phyloP scores from a whole-genome alignment of 2,329 filamentous ascomycete genomes.

The Fusarium sp. region DNA sequence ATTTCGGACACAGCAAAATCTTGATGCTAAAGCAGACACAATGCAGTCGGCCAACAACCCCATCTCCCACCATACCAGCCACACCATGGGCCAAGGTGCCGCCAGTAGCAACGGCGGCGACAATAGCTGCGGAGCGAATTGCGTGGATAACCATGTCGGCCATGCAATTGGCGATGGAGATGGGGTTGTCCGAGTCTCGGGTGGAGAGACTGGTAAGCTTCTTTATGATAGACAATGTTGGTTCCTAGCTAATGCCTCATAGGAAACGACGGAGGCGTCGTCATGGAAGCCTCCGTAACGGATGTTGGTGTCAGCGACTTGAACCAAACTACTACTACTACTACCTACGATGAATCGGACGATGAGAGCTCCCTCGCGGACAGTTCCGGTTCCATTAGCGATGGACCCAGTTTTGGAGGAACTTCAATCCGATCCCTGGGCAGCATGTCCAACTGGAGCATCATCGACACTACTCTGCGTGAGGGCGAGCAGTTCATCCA shows the following conservation, averaged over 20 bases:
- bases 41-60: constrained; percentile 38
- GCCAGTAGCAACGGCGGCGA: constrained; percentile 38
- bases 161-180: constrained; percentile 29
- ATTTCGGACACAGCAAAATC: not conserved
- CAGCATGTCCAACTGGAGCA: constrained; percentile 35
- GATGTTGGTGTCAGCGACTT: not conserved
- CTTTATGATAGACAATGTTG: not conserved
- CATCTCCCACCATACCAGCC: constrained; percentile 41
- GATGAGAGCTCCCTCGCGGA: constrained; percentile 10
- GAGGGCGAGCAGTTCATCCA: constrained; percentile 62
- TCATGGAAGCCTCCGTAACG: constrained; percentile 33
- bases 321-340: constrained; percentile 3
- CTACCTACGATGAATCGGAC: constrained; percentile 7
- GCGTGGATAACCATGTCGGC: constrained; percentile 32
- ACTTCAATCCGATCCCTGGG: constrained; percentile 16
- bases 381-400: constrained; percentile 6
- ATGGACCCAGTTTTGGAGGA: constrained; percentile 9
- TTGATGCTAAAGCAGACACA: constrained; percentile 29
- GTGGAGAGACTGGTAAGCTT: constrained; percentile 3
- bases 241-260: not conserved
- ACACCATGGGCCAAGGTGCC: constrained; percentile 40
- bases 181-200: constrained; percentile 21
- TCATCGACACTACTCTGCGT: constrained; percentile 39
- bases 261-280: not conserved
- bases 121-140: constrained; percentile 28